Evolutionary conservation across 176 grass and related monocot genomes (phyloP), one percentile per base, ranked within the genome.

Genomic region (Oryza brachyantha): DNA sequence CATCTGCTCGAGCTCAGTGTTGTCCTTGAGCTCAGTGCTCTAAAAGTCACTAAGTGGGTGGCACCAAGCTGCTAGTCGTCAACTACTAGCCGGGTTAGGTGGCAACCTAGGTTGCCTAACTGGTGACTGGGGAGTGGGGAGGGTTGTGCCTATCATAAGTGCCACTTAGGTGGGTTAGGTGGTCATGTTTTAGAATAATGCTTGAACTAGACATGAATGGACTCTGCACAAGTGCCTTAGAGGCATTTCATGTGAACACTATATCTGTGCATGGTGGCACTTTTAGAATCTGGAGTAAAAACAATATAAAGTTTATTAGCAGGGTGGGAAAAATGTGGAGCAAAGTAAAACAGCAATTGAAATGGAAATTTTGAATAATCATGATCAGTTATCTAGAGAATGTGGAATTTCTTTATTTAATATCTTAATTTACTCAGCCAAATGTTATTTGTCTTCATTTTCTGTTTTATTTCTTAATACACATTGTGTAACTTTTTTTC

Each of bases 291-390:
- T 39, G 38, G 8, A 79, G 13, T 57, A 7, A 16, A 24, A 36
- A 17, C 64, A 37, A 67, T 25, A 67, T 10, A 52, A 36, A 19
- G 8, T 54, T 79, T 12, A 14, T 5, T 22, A 36, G 45, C 45
- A 12, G 46, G 63, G 25, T 50, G 29, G 22, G 29, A 54, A 79
- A 39, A 28, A 4, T 43, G 5, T 32, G 52, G 29, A 10, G 61
- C 37, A 29, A 75, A 66, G 67, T 64, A 26, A 36, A 73, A 35
- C 46, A 3, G 22, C 61, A 5, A 76, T 86, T 55, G 25, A 64
- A 59, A 24, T 84, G 8, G 9, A 32, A 13, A 8, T 68, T 77
- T 84, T 37, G 13, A 62, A 60, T 46, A 26, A 29, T 70, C 29
- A 54, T 32, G 27, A 1, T 22, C 3, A 54, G 21, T 57, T 24